phyloP scores from a whole-genome alignment of 176 grass and related monocot species.

The Carex pumila region DNA sequence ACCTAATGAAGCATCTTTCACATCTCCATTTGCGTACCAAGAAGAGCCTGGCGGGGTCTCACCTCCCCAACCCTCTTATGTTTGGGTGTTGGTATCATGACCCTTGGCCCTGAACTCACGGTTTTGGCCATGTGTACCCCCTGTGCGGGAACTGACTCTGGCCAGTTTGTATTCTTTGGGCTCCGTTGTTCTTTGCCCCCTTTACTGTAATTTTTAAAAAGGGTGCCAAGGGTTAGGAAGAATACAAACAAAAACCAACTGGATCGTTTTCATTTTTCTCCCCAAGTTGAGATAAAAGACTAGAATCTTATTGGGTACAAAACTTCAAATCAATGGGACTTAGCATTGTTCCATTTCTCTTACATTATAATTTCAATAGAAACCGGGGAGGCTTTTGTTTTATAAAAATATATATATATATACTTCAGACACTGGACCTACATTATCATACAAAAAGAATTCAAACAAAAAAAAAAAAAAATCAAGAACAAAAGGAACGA shows the following conservation, averaged over 20 bases:
- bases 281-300: neutral
- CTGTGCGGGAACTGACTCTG: neutral
- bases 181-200: neutral
- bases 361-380: too few species aligned
- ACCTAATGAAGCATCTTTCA: neutral
- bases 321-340: neutral
- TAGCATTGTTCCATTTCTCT: neutral
- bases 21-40: neutral
- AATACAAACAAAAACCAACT: neutral
- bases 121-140: neutral
- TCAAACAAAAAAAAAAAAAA: neutral
- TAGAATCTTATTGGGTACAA: neutral
- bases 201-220: neutral
- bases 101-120: neutral
- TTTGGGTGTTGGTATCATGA: neutral
- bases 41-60: neutral
- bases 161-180: neutral
- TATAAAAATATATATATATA: too few species aligned
- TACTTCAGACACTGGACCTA: neutral
- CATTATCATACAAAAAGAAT: neutral
- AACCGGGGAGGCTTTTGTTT: too few species aligned
- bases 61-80: neutral
- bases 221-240: neutral
- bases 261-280: neutral
- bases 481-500: neutral